Evolutionary conservation across 1,284 basidiomycete species (phyloP), one percentile per base, ranked within the genome.

Genomic region (Fistulinella cinereoalba): DNA sequence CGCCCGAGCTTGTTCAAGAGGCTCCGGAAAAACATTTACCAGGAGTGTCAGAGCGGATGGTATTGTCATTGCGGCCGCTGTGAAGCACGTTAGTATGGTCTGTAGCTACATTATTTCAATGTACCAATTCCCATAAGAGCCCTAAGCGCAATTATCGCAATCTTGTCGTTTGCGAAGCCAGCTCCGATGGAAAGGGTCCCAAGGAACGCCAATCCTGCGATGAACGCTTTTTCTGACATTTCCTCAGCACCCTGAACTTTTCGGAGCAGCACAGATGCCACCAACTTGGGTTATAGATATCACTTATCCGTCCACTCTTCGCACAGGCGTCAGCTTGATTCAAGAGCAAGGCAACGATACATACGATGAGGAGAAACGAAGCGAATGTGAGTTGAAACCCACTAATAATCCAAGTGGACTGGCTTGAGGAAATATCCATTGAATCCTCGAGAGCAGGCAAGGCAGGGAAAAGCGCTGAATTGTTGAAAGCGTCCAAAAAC

Each of bases 391-490:
- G 57, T 43, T 72, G 70, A 45, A 64, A 73, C n/a, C 64, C 71
- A 48, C 68, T 68, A 29, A 72, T 52, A 18, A 71, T 46, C 73
- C 71, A 74, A 33, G 22, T 40, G 1, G 50, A 55, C 38, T 67
- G 57, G 37, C 81, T 71, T 55, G 75, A 80, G 62, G 88, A 87
- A 56, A 92, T 78, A 37, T 83, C 84, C 55, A 49, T 39, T 18
- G 40, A 44, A 13, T 1, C 12, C 34, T 39, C 41, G 33, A 61
- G 43, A 31, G 43, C 41, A 37, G 74, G 73, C 29, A 76, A 67
- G 44, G 72, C 71, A 2, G 74, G 68, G 52, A 74, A 72, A 41
- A 78, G 61, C 2, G 71, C 68, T 4, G 75, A 71, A 55, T 73
- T 78, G 61, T 72, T 74, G 68, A 76, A 72, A 12, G 75, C 57